These are phyloP conservation scores for Trichomonascaceae sp. DNA, from an alignment of 1,139 yeast genomes.

Conservation along the genomic window DNA sequence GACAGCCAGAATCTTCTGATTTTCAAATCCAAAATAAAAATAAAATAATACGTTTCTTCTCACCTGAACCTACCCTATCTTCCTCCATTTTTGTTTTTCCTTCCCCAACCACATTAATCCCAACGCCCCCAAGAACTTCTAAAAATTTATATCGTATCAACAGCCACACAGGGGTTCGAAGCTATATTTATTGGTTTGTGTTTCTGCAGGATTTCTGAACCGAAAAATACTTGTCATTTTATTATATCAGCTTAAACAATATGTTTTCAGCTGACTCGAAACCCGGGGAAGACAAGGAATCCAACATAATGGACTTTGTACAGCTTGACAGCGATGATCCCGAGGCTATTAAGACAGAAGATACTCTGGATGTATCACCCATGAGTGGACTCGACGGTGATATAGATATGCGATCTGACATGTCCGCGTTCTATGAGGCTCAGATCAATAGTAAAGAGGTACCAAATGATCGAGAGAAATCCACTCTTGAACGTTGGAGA, in stretches of 20 bases:
- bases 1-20: no score
- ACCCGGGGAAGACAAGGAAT: neutral
- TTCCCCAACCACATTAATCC: neutral
- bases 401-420: slow-evolving; percentile 5
- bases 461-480: slow-evolving; percentile 2
- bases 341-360: neutral
- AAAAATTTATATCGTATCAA: neutral
- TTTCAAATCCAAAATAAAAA: no score
- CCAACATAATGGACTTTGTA: slow-evolving; percentile 6
- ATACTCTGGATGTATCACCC: neutral
- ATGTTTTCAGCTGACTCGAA: neutral
- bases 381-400: slow-evolving; percentile 5
- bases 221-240: neutral
- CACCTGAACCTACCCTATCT: no score
- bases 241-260: neutral
- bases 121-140: neutral
- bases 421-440: slow-evolving; percentile 7
- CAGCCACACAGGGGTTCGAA: neutral
- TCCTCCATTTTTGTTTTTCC: no score
- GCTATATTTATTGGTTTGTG: neutral
- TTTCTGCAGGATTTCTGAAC: neutral
- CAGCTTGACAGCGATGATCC: slow-evolving; percentile 6
- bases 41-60: no score
- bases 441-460: slow-evolving; percentile 1
- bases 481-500: slow-evolving; percentile 7